phyloP scores from a whole-genome alignment of 306 rosid genomes.

The Dicorynia guianensis region DNA sequence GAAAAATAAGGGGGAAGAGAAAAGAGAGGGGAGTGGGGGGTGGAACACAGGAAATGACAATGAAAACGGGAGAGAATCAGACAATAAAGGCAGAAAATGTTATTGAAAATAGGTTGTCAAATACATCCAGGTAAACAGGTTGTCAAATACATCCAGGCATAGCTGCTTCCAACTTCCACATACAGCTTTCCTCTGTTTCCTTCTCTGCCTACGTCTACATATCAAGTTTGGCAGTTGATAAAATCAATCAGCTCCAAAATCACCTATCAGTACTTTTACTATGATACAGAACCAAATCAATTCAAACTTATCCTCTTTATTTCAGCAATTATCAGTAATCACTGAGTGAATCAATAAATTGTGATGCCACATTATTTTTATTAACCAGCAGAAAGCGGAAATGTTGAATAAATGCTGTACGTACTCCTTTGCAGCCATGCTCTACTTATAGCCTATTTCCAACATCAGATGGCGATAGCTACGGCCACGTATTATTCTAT shows the following conservation, averaged over 20 bases:
- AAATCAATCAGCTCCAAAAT: slow-evolving; percentile 33
- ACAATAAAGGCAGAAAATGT: slow-evolving; percentile 13
- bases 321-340: slow-evolving; percentile 1
- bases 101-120: not conserved
- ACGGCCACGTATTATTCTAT: slow-evolving; percentile 80
- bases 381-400: not conserved
- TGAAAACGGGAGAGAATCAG: not conserved
- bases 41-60: slow-evolving; percentile 1
- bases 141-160: slow-evolving; percentile 9
- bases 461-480: slow-evolving; percentile 96
- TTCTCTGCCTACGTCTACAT: slow-evolving; percentile 19
- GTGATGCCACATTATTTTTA: slow-evolving; percentile 22
- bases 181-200: slow-evolving; percentile 1
- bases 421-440: slow-evolving; percentile 22
- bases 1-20: not conserved
- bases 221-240: not conserved
- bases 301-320: not conserved
- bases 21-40: no score
- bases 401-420: slow-evolving; percentile 43
- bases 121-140: slow-evolving; percentile 6
- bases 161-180: slow-evolving; percentile 9
- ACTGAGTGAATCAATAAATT: not conserved
- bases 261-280: not conserved
- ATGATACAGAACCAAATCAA: slow-evolving; percentile 26
- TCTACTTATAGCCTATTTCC: slow-evolving; percentile 76